These are phyloP conservation scores for Rhizoclosmatium globosum DNA, from an alignment of 192 early-diverging fungal species.

Conservation along the genomic window DNA sequence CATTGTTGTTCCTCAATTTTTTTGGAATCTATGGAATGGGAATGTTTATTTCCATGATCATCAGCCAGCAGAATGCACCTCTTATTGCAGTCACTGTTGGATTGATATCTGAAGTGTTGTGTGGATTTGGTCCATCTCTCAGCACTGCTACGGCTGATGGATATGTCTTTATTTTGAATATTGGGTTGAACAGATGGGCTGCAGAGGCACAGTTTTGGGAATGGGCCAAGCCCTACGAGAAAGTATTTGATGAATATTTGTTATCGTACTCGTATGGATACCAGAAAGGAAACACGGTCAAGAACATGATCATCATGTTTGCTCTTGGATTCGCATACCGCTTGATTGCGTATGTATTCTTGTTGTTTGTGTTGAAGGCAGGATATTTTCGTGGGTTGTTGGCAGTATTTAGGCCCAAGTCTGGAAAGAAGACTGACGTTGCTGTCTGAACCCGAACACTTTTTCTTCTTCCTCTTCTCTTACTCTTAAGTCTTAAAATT, in stretches of 20 bases:
- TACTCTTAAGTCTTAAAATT: no score
- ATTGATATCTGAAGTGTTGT: slow-evolving; percentile 39
- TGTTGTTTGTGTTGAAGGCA: slow-evolving; percentile 31
- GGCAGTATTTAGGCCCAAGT: no score
- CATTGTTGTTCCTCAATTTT: slow-evolving; percentile 44
- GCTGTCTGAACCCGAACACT: no score
- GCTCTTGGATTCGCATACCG: slow-evolving; percentile 42
- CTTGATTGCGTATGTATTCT: slow-evolving; percentile 45
- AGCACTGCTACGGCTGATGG: slow-evolving; percentile 23
- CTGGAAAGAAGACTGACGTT: no score
- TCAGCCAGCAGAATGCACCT: slow-evolving; percentile 40
- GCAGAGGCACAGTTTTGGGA: slow-evolving; percentile 39
- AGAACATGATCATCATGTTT: slow-evolving; percentile 47
- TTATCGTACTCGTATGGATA: slow-evolving; percentile 33
- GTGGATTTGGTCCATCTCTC: slow-evolving; percentile 45
- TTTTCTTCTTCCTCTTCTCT: no score
- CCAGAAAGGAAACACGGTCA: slow-evolving; percentile 27
- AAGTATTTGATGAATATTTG: not conserved
- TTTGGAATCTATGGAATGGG: slow-evolving; percentile 44
- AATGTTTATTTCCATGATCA: slow-evolving; percentile 42
- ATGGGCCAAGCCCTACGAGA: slow-evolving; percentile 29
- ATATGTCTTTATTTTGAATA: slow-evolving; percentile 39
- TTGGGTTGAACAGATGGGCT: slow-evolving; percentile 44
- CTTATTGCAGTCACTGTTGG: slow-evolving; percentile 39
- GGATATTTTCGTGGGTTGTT: not conserved